Conservation (phyloP, 768 basidiomycete species). For the Suillus spraguei region DNA sequence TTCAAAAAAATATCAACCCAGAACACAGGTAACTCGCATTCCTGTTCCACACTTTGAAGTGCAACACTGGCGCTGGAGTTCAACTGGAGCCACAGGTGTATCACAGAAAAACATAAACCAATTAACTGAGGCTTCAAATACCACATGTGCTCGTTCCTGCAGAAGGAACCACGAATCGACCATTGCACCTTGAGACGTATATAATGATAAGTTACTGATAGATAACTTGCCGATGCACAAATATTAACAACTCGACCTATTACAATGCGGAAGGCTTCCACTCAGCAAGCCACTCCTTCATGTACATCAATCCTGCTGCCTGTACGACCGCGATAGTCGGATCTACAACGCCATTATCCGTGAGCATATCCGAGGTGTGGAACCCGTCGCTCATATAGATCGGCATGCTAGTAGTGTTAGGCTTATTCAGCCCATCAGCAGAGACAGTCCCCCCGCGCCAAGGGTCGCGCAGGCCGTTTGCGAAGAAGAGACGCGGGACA, state of each 20-base stretch:
- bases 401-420: conserved; percentile 55
- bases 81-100: neutral
- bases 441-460: conserved; percentile 74
- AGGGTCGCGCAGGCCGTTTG: conserved; percentile 67
- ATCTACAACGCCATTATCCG: conserved; percentile 45
- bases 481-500: conserved; percentile 63
- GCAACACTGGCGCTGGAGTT: too few relatives aligned
- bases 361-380: conserved; percentile 64
- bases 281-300: conserved; percentile 57
- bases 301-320: conserved; percentile 48
- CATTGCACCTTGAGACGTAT: neutral
- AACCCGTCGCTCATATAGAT: conserved; percentile 64
- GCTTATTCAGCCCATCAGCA: conserved; percentile 46
- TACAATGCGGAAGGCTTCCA: conserved; percentile 27
- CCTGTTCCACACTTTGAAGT: too few relatives aligned
- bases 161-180: neutral
- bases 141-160: neutral
- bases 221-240: neutral
- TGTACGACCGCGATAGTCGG: conserved; percentile 57
- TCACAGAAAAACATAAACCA: neutral
- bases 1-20: too few relatives aligned
- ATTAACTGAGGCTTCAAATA: neutral
- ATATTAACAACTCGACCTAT: neutral
- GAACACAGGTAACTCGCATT: too few relatives aligned
- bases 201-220: neutral